phyloP scores from a whole-genome alignment of 2,329 filamentous ascomycete species.

The Xylaria sp. region DNA sequence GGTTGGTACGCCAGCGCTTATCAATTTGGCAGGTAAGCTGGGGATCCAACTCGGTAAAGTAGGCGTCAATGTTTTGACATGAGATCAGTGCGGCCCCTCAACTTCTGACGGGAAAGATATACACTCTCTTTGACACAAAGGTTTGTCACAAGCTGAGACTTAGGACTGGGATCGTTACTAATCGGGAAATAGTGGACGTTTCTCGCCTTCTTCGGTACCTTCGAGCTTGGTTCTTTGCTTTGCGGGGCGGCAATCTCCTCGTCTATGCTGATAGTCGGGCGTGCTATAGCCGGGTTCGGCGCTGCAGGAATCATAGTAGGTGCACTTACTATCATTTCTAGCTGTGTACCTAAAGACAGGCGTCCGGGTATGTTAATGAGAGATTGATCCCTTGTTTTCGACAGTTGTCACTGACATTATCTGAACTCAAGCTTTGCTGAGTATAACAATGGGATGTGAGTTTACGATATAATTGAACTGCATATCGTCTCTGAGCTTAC shows the following conservation, averaged over 20 bases:
- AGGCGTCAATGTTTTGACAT: neutral
- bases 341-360: slow-evolving; percentile 49
- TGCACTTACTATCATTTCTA: slow-evolving; percentile 57
- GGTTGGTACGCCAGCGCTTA: slow-evolving; percentile 19
- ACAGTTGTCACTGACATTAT: neutral
- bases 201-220: slow-evolving; percentile 51
- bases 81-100: neutral
- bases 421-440: slow-evolving; percentile 27
- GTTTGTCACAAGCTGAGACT: neutral
- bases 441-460: slow-evolving; percentile 38
- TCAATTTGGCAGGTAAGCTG: slow-evolving; percentile 12
- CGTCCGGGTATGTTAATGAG: slow-evolving; percentile 32
- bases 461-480: neutral
- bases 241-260: slow-evolving; percentile 56
- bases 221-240: slow-evolving; percentile 58
- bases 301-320: slow-evolving; percentile 57
- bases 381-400: neutral
- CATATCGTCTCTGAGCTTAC: neutral
- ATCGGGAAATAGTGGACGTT: slow-evolving; percentile 44
- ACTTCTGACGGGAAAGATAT: neutral
- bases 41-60: neutral
- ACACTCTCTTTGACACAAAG: neutral
- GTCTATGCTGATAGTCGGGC: slow-evolving; percentile 58
- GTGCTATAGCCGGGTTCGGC: slow-evolving; percentile 59
- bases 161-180: no score